Evolutionary conservation across 768 basidiomycete genomes (phyloP), one percentile per base, ranked within the genome.

Genomic region (Pleurotus citrinopileatus): DNA sequence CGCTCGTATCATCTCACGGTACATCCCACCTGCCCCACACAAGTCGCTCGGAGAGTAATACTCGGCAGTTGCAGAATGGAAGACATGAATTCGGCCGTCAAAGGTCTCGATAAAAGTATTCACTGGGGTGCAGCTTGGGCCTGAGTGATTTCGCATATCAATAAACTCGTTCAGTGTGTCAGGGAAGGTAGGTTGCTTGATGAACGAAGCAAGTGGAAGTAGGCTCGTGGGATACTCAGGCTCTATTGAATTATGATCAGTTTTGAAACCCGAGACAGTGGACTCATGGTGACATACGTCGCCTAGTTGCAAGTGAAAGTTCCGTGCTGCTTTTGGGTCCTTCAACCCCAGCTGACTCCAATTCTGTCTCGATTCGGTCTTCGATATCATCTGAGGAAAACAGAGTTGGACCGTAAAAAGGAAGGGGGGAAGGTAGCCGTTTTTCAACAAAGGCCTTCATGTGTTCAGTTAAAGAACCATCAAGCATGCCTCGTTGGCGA

Each of bases 11-110:
- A 54, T 23, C 37, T 67, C 63, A 8, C 51, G 60, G 12, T 55
- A 53, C 60, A 67, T 59, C 19, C 64, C 61, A 22, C 58, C 40
- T 40, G 62, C n/a, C 3, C 61, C 57, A 20, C 60, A 63, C 4
- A 53, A 45, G 22, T 63, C 62, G 54, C 57, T 63, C n/a, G 64
- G 65, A 3, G 63, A 61, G 40, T 61, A 59, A 48, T 63, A 70
- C 3, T 25, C 13, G 4, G 36, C 45, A 15, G 22, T 47, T 23
- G 54, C 54, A 6, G 46, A 55, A 23, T 53, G 54, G 20, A 26
- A 55, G 3, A 52, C 29, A 10, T 23, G 20, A 0, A 60, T 42
- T 2, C 42, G 44, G 20, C 54, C 50, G 2, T 48, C 19, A 22
- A 59, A 58, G 1, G 34, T 43, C n/a, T 22, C 4, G 4, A 23